Evolutionary conservation across 257 asterid species (phyloP).

Genomic region (Primulina tabacum): DNA sequence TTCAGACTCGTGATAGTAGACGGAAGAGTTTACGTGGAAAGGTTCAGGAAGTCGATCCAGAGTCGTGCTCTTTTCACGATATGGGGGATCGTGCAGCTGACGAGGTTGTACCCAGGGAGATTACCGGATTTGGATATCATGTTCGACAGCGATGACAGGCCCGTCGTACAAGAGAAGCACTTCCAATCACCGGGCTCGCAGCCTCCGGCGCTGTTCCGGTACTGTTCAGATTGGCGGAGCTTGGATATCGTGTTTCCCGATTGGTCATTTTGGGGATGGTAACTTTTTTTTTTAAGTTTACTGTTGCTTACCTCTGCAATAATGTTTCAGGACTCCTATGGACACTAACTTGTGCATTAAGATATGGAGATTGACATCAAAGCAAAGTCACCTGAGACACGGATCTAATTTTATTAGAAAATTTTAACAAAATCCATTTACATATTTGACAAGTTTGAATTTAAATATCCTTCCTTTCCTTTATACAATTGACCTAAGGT

Average conservation of each 20-base stretch:
- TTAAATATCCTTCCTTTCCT: too few species aligned
- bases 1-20: conserved; percentile 46
- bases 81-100: conserved; percentile 66
- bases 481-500: too few species aligned
- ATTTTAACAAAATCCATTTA: too few species aligned
- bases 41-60: conserved; percentile 52
- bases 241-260: conserved; percentile 94
- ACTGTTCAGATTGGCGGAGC: conserved; percentile 69
- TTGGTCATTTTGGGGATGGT: conserved; percentile 99
- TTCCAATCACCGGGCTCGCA: conserved; percentile 39
- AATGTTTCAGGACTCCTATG: not conserved
- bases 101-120: conserved; percentile 56
- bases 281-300: conserved; percentile 2
- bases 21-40: conserved; percentile 61
- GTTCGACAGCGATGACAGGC: conserved; percentile 63
- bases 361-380: too few species aligned
- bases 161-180: conserved; percentile 31
- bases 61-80: conserved; percentile 57
- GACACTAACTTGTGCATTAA: too few species aligned
- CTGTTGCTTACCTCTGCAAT: too few species aligned
- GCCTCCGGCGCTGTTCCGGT: conserved; percentile 63
- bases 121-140: conserved; percentile 69
- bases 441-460: too few species aligned
- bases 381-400: too few species aligned
- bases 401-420: too few species aligned